Conservation (phyloP, 2,329 filamentous ascomycete species). For the Aspergillus pseudoglaucus region DNA sequence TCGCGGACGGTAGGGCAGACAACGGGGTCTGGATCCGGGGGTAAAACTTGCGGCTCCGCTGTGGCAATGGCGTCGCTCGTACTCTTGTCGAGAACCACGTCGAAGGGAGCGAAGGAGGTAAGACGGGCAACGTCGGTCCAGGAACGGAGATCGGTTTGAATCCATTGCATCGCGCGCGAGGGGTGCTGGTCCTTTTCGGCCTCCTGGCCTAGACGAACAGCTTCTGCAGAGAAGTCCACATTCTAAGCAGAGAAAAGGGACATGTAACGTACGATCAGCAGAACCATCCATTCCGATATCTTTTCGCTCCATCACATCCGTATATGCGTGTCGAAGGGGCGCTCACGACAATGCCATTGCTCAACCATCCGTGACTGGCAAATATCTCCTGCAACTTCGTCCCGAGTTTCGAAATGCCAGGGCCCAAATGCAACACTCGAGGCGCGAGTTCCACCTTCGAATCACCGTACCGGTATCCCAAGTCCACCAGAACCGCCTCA, state of each 20-base stretch:
- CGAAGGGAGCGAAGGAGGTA: slow-evolving; percentile 22
- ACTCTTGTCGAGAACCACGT: slow-evolving; percentile 31
- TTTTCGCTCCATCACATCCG: not conserved
- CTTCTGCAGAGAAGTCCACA: slow-evolving; percentile 32
- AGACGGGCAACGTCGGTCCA: slow-evolving; percentile 25
- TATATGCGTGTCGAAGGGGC: not conserved
- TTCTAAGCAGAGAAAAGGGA: slow-evolving; percentile 17
- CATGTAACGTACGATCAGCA: not conserved
- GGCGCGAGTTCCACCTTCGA: slow-evolving; percentile 7
- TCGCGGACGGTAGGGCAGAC: slow-evolving; percentile 18
- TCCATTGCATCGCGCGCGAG: slow-evolving; percentile 19
- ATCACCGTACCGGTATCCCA: slow-evolving; percentile 11
- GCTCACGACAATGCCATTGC: slow-evolving; percentile 28
- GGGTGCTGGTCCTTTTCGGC: slow-evolving; percentile 14
- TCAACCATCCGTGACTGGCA: slow-evolving; percentile 19
- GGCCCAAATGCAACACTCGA: slow-evolving; percentile 28
- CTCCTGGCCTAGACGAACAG: slow-evolving; percentile 27
- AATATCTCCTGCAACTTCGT: slow-evolving; percentile 24
- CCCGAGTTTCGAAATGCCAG: slow-evolving; percentile 28
- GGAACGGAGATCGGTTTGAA: slow-evolving; percentile 22
- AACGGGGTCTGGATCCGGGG: slow-evolving; percentile 3
- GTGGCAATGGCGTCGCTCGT: slow-evolving; percentile 34
- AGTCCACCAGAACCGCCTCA: slow-evolving; percentile 19
- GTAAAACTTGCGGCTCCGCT: slow-evolving; percentile 11
- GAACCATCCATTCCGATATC: not conserved